These are phyloP conservation scores for Dalechampia spathulata DNA, from an alignment of 441 rosid species.

Conservation along the genomic window DNA sequence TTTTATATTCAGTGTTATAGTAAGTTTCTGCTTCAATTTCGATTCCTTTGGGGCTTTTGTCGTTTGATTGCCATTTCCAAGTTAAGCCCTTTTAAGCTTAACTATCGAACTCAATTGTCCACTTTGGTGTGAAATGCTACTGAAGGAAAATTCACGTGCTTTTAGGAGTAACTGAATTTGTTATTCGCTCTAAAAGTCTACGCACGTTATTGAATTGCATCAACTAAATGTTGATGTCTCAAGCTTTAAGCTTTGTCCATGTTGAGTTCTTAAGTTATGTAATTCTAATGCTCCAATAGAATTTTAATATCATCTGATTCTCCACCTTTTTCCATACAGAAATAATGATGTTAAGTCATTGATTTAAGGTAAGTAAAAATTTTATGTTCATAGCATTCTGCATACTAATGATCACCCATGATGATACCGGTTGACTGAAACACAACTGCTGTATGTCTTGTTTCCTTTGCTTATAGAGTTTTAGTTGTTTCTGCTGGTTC, in stretches of 20 bases:
- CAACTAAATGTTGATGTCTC: not conserved
- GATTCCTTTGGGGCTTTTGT: too few species aligned
- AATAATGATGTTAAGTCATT: not conserved
- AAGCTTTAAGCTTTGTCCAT: not conserved
- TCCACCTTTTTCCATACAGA: not conserved
- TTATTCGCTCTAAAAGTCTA: too few species aligned
- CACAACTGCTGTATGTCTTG: not conserved
- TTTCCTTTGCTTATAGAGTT: constrained; percentile 3
- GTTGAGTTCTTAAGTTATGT: not conserved
- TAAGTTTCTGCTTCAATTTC: constrained; percentile 27
- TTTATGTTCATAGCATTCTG: not conserved
- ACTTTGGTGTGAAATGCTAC: too few species aligned
- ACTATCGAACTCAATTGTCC: too few species aligned
- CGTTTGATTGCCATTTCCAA: too few species aligned
- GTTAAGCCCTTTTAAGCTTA: too few species aligned
- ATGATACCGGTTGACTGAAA: not conserved
- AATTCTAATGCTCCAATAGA: not conserved
- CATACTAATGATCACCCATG: not conserved
- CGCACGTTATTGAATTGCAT: not conserved
- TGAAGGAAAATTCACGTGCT: too few species aligned
- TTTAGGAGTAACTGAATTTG: too few species aligned
- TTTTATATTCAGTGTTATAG: constrained; percentile 63
- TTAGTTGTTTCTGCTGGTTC: constrained; percentile 3
- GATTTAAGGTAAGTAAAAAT: not conserved
- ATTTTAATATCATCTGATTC: not conserved